Evolutionary conservation across 345 rosid species (phyloP).

Genomic region (Heritiera fomes): DNA sequence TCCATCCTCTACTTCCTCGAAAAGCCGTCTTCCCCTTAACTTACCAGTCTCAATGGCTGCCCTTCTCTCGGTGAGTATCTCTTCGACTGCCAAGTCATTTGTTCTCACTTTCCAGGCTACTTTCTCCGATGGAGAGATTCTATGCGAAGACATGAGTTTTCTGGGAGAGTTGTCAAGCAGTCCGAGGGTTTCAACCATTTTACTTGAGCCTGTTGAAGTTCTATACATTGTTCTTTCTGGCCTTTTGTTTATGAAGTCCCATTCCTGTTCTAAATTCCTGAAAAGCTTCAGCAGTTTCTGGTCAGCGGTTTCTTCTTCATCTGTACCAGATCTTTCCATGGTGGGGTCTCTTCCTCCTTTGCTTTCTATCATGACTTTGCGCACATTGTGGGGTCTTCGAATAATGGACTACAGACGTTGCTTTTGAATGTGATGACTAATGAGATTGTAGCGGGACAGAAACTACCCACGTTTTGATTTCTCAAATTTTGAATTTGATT

Average conservation of each 20-base stretch:
- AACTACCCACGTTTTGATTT: slow-evolving; percentile 29
- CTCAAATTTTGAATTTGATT: slow-evolving; percentile 25
- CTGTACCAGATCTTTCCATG: slow-evolving; percentile 30
- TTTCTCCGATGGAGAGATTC: slow-evolving; percentile 8
- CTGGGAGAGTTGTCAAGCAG: slow-evolving; percentile 46
- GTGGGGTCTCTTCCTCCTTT: slow-evolving; percentile 26
- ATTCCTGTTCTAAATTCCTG: slow-evolving; percentile 38
- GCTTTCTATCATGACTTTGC: slow-evolving; percentile 10
- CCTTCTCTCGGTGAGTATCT: slow-evolving; percentile 42
- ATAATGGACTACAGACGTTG: slow-evolving; percentile 8
- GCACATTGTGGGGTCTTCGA: slow-evolving; percentile 11
- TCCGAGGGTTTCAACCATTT: slow-evolving; percentile 25
- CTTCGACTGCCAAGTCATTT: slow-evolving; percentile 38
- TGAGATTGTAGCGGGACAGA: slow-evolving; percentile 18
- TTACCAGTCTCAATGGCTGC: slow-evolving; percentile 46
- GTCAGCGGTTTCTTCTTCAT: slow-evolving; percentile 20
- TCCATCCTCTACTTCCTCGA: slow-evolving; percentile 14
- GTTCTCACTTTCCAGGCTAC: slow-evolving; percentile 42
- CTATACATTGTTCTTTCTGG: slow-evolving; percentile 27
- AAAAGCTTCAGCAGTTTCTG: slow-evolving; percentile 28
- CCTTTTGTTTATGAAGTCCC: slow-evolving; percentile 40
- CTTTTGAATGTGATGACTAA: slow-evolving; percentile 23
- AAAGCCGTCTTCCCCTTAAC: slow-evolving; percentile 46
- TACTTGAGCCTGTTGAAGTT: slow-evolving; percentile 32
- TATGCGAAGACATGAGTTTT: slow-evolving; percentile 22